Percentiles rank a stretch among this genome's conserved stretches.
These are phyloP conservation scores for Camellia japonica DNA, from an alignment of 148 eudicot genomes.

Conservation along the genomic window DNA sequence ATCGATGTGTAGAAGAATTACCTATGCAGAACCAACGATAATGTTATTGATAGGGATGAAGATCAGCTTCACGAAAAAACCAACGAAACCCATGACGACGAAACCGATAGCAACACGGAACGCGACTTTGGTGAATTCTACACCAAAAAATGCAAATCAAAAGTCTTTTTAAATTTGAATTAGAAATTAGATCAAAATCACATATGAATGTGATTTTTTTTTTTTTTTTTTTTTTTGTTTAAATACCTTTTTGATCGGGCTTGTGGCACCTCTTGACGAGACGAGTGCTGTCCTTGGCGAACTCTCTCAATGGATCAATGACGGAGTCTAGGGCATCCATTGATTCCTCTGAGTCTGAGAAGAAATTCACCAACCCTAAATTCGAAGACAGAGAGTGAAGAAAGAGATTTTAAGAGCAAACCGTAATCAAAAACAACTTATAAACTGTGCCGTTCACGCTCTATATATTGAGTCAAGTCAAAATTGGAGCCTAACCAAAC, in stretches of 20 bases:
- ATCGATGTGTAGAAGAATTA: neutral
- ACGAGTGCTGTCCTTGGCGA: slow-evolving; percentile 67
- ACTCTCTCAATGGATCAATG: slow-evolving; percentile 63
- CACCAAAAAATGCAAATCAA: slow-evolving; percentile 3
- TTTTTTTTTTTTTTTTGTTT: too few relatives aligned
- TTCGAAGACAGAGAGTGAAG: neutral
- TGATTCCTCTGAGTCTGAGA: neutral
- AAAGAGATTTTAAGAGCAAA: neutral
- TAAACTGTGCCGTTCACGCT: neutral
- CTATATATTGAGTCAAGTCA: neutral
- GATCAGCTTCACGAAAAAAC: slow-evolving; percentile 39
- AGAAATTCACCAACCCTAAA: neutral
- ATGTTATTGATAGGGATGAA: slow-evolving; percentile 23
- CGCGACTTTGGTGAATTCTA: slow-evolving; percentile 50
- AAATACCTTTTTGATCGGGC: slow-evolving; percentile 64
- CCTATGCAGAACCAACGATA: slow-evolving; percentile 19
- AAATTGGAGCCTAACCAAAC: neutral
- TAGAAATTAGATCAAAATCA: neutral
- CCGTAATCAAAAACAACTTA: neutral
- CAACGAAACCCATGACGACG: slow-evolving; percentile 56
- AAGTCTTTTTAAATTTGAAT: too few relatives aligned
- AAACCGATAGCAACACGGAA: slow-evolving; percentile 49
- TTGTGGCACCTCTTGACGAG: slow-evolving; percentile 74
- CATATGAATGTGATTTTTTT: neutral
- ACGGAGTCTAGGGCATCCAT: slow-evolving; percentile 62